Conservation (phyloP, 768 basidiomycete genomes). For the Trametes meyenii region DNA sequence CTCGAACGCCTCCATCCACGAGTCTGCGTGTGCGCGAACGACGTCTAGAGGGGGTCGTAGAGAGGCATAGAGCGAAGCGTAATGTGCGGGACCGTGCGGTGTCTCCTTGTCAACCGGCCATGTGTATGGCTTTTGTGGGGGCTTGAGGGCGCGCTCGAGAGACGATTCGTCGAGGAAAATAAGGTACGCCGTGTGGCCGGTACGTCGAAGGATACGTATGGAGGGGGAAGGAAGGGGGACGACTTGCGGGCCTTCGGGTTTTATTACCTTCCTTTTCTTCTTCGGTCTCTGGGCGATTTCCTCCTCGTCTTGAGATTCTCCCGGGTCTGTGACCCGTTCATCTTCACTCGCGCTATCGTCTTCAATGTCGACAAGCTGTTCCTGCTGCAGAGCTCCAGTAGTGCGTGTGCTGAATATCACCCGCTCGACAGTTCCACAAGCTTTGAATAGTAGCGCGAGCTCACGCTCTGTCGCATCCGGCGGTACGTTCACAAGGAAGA, state of each 20-base stretch:
- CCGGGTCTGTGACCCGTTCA: slow-evolving; percentile 34
- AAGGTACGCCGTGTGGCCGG: slow-evolving; percentile 73
- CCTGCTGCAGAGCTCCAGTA: slow-evolving; percentile 44
- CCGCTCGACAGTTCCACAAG: slow-evolving; percentile 75
- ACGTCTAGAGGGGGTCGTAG: slow-evolving; percentile 76
- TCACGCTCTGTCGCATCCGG: slow-evolving; percentile 87
- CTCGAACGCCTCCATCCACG: slow-evolving; percentile 77
- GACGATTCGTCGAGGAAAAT: slow-evolving; percentile 74
- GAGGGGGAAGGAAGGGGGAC: slow-evolving; percentile 57
- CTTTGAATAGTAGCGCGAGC: slow-evolving; percentile 73
- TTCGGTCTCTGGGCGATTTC: slow-evolving; percentile 38
- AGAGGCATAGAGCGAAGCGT: slow-evolving; percentile 60
- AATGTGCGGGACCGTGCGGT: slow-evolving; percentile 74
- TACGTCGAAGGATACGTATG: slow-evolving; percentile 59
- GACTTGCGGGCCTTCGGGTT: slow-evolving; percentile 48
- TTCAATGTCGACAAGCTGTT: slow-evolving; percentile 29
- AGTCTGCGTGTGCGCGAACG: slow-evolving; percentile 80
- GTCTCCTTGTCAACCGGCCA: slow-evolving; percentile 65
- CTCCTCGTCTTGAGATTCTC: slow-evolving; percentile 41
- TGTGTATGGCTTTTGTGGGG: slow-evolving; percentile 54
- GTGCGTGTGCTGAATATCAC: slow-evolving; percentile 51
- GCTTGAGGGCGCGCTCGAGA: slow-evolving; percentile 62
- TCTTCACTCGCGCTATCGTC: slow-evolving; percentile 39
- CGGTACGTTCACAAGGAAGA: slow-evolving; percentile 89
- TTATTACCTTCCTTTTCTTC: slow-evolving; percentile 38